phyloP scores from a whole-genome alignment of 306 rosid species.

The Gillenia trifoliata region DNA sequence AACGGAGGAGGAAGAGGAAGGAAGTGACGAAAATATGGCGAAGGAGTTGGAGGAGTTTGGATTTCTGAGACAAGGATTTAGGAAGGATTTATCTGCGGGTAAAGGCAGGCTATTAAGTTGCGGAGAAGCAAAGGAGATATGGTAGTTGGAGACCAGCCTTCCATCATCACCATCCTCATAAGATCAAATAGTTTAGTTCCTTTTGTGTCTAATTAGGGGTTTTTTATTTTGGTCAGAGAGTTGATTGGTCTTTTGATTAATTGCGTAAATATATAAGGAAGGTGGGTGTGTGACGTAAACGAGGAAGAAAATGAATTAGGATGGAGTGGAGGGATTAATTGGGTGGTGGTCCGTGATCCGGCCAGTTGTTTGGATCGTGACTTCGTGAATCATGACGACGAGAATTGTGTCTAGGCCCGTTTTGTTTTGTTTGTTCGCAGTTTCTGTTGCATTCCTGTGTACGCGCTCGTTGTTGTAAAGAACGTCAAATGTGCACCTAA shows the following conservation, averaged over 20 bases:
- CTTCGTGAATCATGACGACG: background rate
- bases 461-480: too few relatives aligned
- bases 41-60: slow-evolving; percentile 40
- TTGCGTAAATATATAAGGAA: background rate
- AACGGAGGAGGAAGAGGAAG: slow-evolving; percentile 45
- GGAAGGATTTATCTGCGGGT: slow-evolving; percentile 30
- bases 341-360: background rate
- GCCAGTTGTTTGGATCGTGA: background rate
- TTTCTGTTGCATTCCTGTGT: background rate
- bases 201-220: background rate
- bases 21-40: slow-evolving; percentile 33
- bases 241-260: background rate
- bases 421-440: background rate
- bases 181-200: background rate
- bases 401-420: background rate
- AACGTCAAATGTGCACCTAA: background rate
- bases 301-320: background rate
- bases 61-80: slow-evolving; percentile 24
- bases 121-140: slow-evolving; percentile 44
- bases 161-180: slow-evolving; percentile 19
- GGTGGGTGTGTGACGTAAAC: background rate
- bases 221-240: background rate
- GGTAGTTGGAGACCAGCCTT: slow-evolving; percentile 9
- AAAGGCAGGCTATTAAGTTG: slow-evolving; percentile 28
- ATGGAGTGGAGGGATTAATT: background rate